Evolutionary conservation across 192 early-diverging fungal genomes (phyloP).

Genomic region (Coemansia umbellata): DNA sequence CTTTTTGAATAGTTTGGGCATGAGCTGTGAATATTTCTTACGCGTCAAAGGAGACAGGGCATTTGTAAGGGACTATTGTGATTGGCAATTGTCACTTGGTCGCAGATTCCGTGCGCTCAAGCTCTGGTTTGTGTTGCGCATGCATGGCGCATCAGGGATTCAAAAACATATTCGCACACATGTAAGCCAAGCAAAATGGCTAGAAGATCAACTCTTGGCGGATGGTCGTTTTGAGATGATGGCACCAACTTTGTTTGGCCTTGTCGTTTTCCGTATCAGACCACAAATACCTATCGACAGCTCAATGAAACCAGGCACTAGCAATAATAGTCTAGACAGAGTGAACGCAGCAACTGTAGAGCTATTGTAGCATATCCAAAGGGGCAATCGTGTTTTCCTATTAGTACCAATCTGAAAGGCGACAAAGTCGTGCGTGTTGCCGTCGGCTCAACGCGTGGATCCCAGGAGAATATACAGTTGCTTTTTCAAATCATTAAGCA

Average conservation of each 20-base stretch:
- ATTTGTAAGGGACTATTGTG: conserved; percentile 43
- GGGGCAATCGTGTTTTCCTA: too few species aligned
- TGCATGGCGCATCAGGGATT: conserved; percentile 44
- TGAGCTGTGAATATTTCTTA: conserved; percentile 40
- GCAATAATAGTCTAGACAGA: too few species aligned
- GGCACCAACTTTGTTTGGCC: conserved; percentile 16
- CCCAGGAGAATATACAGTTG: too few species aligned
- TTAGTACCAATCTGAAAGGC: background rate
- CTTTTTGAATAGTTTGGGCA: conserved; percentile 35
- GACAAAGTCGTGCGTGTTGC: background rate
- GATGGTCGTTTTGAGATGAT: conserved; percentile 34
- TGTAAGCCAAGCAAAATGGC: conserved; percentile 20
- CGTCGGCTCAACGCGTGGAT: background rate
- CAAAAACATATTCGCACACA: conserved; percentile 33
- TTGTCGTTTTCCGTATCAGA: conserved; percentile 26
- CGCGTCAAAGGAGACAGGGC: conserved; percentile 13
- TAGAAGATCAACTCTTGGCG: conserved; percentile 12
- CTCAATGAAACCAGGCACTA: too few species aligned
- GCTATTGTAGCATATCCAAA: too few species aligned
- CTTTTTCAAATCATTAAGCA: too few species aligned
- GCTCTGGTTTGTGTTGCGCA: conserved; percentile 54
- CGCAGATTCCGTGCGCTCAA: conserved; percentile 53
- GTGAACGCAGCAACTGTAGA: too few species aligned
- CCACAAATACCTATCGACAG: background rate
- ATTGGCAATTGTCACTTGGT: conserved; percentile 52